Evolutionary conservation across 2,329 filamentous ascomycete species (phyloP).

Genomic region (Colletotrichum sp.): DNA sequence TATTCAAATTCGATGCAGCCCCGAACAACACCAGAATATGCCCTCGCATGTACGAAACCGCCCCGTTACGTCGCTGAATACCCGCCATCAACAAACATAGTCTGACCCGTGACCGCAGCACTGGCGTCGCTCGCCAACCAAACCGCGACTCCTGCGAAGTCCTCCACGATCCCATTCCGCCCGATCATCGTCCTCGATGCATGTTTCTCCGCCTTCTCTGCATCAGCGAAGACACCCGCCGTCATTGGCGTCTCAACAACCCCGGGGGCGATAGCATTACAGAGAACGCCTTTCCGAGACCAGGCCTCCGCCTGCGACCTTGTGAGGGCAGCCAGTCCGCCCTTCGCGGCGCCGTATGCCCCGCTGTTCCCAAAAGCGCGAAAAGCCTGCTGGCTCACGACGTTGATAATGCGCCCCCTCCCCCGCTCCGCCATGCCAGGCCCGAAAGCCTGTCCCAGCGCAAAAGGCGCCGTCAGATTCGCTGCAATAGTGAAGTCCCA

Average conservation of each 20-base stretch:
- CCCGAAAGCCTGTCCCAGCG: conserved; percentile 34
- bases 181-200: conserved; percentile 32
- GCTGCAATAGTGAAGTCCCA: conserved; percentile 36
- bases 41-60: rapidly evolving
- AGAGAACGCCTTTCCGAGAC: conserved; percentile 35
- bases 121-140: conserved; percentile 35
- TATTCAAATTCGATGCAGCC: neutral
- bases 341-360: conserved; percentile 36
- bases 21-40: rapidly evolving
- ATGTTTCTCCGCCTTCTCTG: conserved; percentile 25
- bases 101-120: conserved; percentile 35
- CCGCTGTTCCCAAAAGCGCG: conserved; percentile 36
- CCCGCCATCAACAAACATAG: conserved; percentile 37
- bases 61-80: conserved; percentile 31
- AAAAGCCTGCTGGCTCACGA: conserved; percentile 35
- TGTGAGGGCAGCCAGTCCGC: conserved; percentile 33
- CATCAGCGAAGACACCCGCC: conserved; percentile 24
- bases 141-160: conserved; percentile 34
- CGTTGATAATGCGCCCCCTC: conserved; percentile 36
- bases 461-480: conserved; percentile 37
- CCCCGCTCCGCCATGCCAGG: conserved; percentile 34
- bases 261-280: conserved; percentile 36
- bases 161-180: conserved; percentile 32
- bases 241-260: conserved; percentile 33
- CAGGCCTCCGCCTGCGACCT: conserved; percentile 38